phyloP scores from a whole-genome alignment of 116 monocot species.

The Phalaenopsis hybrid region DNA sequence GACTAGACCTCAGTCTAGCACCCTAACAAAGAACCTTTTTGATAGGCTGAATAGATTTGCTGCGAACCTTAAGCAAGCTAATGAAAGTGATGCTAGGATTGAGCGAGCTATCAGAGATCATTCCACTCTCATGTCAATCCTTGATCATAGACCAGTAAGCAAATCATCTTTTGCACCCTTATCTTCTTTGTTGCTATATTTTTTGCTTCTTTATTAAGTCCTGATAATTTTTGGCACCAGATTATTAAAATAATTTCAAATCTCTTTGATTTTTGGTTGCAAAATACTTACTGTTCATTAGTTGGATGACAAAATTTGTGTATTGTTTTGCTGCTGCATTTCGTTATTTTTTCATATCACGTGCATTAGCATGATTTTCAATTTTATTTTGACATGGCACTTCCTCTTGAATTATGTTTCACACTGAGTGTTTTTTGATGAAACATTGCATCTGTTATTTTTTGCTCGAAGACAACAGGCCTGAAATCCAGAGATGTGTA shows the following conservation, averaged over 20 bases:
- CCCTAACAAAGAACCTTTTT: conserved; percentile 76
- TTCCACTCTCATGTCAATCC: conserved; percentile 60
- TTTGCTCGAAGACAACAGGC: too few relatives aligned
- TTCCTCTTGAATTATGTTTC: too few relatives aligned
- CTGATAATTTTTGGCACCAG: not conserved
- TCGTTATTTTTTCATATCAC: too few relatives aligned
- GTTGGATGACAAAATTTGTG: too few relatives aligned
- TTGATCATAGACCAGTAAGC: conserved; percentile 73
- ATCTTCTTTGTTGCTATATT: not conserved
- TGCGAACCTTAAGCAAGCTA: conserved; percentile 79
- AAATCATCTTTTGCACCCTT: conserved; percentile 1
- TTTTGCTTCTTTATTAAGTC: not conserved
- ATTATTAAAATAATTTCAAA: not conserved
- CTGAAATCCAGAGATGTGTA: too few relatives aligned
- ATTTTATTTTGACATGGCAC: too few relatives aligned
- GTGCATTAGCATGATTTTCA: too few relatives aligned
- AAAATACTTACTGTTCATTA: too few relatives aligned
- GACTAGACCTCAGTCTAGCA: conserved; percentile 85
- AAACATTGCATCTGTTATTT: too few relatives aligned
- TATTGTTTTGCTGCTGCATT: too few relatives aligned
- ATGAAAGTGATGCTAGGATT: conserved; percentile 88
- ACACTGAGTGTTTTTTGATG: too few relatives aligned
- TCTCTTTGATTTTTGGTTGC: not conserved
- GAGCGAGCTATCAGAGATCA: conserved; percentile 73
- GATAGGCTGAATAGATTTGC: conserved; percentile 92